Evolutionary conservation across 2,329 filamentous ascomycete genomes (phyloP).

Genomic region (Proliferodiscus dingleyae): DNA sequence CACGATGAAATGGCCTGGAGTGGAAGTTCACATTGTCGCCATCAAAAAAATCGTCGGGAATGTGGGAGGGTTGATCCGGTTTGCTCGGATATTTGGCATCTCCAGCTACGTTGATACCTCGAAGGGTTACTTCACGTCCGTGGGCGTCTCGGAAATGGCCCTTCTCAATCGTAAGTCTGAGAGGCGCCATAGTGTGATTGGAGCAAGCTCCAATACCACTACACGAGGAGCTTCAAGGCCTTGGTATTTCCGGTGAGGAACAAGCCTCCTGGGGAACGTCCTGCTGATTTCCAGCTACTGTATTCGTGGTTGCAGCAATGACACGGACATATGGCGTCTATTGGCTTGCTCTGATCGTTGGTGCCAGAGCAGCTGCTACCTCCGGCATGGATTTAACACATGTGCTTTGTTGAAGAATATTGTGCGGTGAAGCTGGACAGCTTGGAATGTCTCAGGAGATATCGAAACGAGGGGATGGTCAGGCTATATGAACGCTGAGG

Average conservation of each 20-base stretch:
- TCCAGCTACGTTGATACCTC: constrained; percentile 89
- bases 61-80: constrained; percentile 77
- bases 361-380: too few relatives aligned
- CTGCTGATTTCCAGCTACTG: background rate
- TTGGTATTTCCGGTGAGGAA: background rate
- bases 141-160: constrained; percentile 75
- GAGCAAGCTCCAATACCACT: background rate
- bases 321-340: too few relatives aligned
- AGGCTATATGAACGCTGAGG: too few relatives aligned
- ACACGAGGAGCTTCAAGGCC: background rate
- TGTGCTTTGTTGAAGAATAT: too few relatives aligned
- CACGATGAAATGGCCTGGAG: constrained; percentile 73
- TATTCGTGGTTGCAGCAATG: too few relatives aligned
- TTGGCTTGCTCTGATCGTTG: too few relatives aligned
- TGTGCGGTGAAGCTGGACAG: too few relatives aligned
- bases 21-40: constrained; percentile 89
- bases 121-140: constrained; percentile 79
- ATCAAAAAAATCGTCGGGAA: constrained; percentile 78
- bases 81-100: constrained; percentile 84
- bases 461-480: too few relatives aligned
- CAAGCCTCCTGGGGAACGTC: background rate
- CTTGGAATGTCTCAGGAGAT: background rate
- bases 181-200: constrained; percentile 55
- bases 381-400: background rate
- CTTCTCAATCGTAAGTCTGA: constrained; percentile 79